Percentiles rank a stretch among this genome's conserved stretches.
These are phyloP conservation scores for Takashimella koratensis DNA, from an alignment of 1,284 basidiomycete genomes.

Conservation along the genomic window DNA sequence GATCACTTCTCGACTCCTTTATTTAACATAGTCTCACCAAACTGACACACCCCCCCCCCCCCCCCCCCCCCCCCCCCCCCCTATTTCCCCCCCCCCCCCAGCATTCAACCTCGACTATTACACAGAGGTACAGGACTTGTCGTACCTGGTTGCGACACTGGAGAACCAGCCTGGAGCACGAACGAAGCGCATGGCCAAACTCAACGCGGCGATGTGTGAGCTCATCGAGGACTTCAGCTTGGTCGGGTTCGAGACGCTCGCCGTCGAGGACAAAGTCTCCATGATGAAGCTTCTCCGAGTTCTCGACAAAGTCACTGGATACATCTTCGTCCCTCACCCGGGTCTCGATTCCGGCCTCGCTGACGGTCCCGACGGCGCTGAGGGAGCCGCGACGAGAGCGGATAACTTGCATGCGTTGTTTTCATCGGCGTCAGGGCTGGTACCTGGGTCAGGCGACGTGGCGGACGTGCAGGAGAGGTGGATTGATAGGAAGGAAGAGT, in stretches of 20 bases:
- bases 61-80: too few species aligned
- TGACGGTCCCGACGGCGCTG: constrained; percentile 35
- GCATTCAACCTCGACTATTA: constrained; percentile 98
- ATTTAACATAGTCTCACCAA: too few species aligned
- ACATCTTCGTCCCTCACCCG: constrained; percentile 65
- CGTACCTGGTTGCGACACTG: constrained; percentile 76
- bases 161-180: constrained; percentile 52
- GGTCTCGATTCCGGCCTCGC: constrained; percentile 7
- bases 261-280: constrained; percentile 90
- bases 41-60: too few species aligned
- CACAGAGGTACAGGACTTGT: constrained; percentile 94
- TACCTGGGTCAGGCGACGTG: constrained; percentile 60
- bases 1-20: too few species aligned
- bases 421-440: constrained; percentile 60
- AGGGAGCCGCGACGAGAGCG: constrained; percentile 54
- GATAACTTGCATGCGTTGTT: constrained; percentile 67
- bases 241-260: constrained; percentile 94
- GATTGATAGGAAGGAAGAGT: constrained; percentile 72
- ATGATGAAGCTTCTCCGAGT: constrained; percentile 80
- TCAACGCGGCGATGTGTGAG: constrained; percentile 87
- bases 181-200: constrained; percentile 63
- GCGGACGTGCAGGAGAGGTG: constrained; percentile 84
- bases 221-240: constrained; percentile 91
- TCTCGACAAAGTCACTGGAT: constrained; percentile 86
- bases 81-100: too few species aligned